phyloP scores from a whole-genome alignment of 164 flowering plant genomes.

The Annona squamosa region DNA sequence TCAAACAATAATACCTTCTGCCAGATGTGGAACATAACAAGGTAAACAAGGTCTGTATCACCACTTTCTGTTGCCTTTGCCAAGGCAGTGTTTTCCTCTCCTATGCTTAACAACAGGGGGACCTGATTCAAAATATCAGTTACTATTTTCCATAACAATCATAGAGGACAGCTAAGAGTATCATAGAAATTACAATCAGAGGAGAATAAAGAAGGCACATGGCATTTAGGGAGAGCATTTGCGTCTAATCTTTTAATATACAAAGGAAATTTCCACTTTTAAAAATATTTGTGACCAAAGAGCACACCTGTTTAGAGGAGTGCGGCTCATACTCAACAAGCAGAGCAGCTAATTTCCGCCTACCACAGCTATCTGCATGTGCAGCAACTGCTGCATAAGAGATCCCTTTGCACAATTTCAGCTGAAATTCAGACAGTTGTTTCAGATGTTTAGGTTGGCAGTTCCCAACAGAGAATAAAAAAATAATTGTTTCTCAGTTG shows the following conservation, averaged over 20 bases:
- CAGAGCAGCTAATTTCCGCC: conserved; percentile 91
- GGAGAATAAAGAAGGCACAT: not conserved
- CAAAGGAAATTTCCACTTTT: not conserved
- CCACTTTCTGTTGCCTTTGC: conserved; percentile 92
- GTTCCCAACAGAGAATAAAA: not conserved
- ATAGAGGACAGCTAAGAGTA: not conserved
- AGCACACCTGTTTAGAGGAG: conserved; percentile 81
- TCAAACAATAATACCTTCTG: conserved; percentile 53
- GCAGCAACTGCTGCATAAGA: conserved; percentile 99
- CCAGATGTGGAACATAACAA: conserved; percentile 89
- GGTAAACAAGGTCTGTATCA: conserved; percentile 97
- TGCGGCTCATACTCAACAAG: conserved; percentile 95
- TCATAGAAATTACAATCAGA: not conserved
- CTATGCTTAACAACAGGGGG: conserved; percentile 89
- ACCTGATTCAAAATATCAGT: conserved; percentile 41
- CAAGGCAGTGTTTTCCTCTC: conserved; percentile 91
- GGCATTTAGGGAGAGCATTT: not conserved
- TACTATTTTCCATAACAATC: conserved; percentile 2
- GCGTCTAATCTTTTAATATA: not conserved
- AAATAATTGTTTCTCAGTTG: not conserved
- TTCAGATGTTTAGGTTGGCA: conserved; percentile 9
- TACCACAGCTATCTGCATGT: conserved; percentile 86
- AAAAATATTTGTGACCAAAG: not conserved
- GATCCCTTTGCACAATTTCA: conserved; percentile 80
- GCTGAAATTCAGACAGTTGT: conserved; percentile 39